These are phyloP conservation scores for Chlorella sp. DNA, from an alignment of 139 green algal genomes.

Conservation along the genomic window DNA sequence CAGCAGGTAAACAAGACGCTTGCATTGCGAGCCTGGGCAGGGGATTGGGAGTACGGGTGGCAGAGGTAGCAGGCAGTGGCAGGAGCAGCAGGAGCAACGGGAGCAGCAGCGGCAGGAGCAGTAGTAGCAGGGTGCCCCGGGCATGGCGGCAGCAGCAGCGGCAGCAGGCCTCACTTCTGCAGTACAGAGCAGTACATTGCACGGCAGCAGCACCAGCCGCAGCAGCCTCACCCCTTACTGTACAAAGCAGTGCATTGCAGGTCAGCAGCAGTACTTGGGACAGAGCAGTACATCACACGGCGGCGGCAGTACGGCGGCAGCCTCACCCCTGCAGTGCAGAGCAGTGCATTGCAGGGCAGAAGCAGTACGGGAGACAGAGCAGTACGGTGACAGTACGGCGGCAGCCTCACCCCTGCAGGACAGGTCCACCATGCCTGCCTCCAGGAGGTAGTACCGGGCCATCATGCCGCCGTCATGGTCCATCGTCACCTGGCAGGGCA, in stretches of 20 bases:
- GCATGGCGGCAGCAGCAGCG: no score
- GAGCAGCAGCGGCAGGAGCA: not conserved
- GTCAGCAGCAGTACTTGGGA: no score
- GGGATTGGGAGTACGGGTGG: no score
- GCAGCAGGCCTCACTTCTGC: not conserved
- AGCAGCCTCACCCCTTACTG: no score
- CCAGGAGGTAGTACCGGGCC: slow-evolving; percentile 33
- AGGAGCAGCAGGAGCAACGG: not conserved
- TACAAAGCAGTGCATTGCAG: no score
- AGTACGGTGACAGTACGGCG: not conserved
- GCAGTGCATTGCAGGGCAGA: not conserved
- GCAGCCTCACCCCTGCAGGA: not conserved
- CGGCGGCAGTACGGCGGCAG: not conserved
- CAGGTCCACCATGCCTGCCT: slow-evolving; percentile 35
- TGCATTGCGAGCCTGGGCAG: no score
- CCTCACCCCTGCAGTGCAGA: not conserved
- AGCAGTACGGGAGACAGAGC: not conserved
- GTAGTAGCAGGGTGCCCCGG: not conserved
- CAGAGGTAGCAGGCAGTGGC: no score
- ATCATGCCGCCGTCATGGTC: slow-evolving; percentile 31
- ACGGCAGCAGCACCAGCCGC: no score
- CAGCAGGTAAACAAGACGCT: no score
- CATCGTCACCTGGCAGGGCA: not conserved
- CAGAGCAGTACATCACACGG: not conserved
- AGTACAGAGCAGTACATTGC: no score